A percentile compares a stretch with the other conserved stretches of the same genome.
Evolutionary conservation across 2,329 filamentous ascomycete species (phyloP).

Genomic region (Trichoderma asperellum): DNA sequence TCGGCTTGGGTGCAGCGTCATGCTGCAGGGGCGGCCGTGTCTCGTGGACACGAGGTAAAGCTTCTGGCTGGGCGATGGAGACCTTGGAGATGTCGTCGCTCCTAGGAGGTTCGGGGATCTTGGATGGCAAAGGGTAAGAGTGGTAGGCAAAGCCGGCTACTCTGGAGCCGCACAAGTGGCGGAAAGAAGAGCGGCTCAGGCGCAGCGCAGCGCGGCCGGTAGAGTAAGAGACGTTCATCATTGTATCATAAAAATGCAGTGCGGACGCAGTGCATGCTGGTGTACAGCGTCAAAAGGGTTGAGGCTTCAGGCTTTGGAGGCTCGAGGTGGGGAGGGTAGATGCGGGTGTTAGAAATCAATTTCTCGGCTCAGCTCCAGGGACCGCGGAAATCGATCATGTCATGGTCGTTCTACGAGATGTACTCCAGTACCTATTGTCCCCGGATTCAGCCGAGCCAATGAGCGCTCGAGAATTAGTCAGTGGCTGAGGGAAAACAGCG

Average conservation of each 20-base stretch:
- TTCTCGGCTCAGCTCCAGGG: conserved; percentile 25
- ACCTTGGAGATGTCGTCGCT: conserved; percentile 52
- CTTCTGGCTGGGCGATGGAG: conserved; percentile 51
- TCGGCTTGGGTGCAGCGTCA: conserved; percentile 32
- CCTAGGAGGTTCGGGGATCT: conserved; percentile 46
- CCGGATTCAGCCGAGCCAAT: conserved; percentile 34
- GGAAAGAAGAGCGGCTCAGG: conserved; percentile 45
- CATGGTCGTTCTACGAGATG: conserved; percentile 25
- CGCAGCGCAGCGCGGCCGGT: conserved; percentile 48
- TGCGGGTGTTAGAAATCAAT: conserved; percentile 25
- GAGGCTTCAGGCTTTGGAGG: neutral
- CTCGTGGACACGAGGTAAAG: conserved; percentile 56
- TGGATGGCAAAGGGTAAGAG: conserved; percentile 54
- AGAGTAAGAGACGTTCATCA: conserved; percentile 51
- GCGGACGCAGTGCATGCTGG: conserved; percentile 20
- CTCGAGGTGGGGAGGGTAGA: conserved; percentile 19
- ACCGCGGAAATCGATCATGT: conserved; percentile 25
- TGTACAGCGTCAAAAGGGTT: conserved; percentile 4
- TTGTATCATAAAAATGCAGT: conserved; percentile 35
- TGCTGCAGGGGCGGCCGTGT: conserved; percentile 50
- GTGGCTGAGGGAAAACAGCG: neutral
- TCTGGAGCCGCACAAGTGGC: conserved; percentile 48
- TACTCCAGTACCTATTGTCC: conserved; percentile 17
- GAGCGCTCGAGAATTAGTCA: conserved; percentile 29
- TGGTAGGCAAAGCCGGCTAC: conserved; percentile 50